These are phyloP conservation scores for Onygenales sp. DNA, from an alignment of 2,329 filamentous ascomycete genomes.

Conservation along the genomic window DNA sequence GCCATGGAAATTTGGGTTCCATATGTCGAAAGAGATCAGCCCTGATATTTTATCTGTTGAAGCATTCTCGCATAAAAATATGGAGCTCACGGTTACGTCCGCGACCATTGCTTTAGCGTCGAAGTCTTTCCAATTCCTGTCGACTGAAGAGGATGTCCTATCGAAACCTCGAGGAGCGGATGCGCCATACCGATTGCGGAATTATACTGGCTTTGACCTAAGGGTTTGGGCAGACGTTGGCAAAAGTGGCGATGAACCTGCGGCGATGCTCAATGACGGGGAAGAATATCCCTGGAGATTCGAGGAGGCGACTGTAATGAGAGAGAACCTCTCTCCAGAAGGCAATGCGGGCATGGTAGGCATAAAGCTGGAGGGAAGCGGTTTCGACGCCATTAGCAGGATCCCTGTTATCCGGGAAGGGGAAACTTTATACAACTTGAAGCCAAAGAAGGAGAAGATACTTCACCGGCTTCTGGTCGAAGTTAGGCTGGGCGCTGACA, in stretches of 20 bases:
- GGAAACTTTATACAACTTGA: conserved; percentile 79
- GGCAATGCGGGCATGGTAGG: conserved; percentile 69
- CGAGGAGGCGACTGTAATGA: conserved; percentile 91
- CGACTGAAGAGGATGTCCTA: conserved; percentile 78
- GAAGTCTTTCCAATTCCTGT: conserved; percentile 86
- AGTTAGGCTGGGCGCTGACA: conserved; percentile 80
- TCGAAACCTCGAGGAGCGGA: conserved; percentile 88
- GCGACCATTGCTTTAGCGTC: conserved; percentile 87
- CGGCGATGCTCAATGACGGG: conserved; percentile 72
- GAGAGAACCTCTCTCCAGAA: conserved; percentile 82
- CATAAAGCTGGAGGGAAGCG: conserved; percentile 80
- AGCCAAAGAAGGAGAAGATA: conserved; percentile 75
- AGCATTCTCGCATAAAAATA: conserved; percentile 74
- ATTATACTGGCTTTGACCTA: conserved; percentile 90
- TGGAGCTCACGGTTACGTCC: conserved; percentile 87
- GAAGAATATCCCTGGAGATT: conserved; percentile 93
- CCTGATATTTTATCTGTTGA: conserved; percentile 75
- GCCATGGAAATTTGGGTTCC: conserved; percentile 90
- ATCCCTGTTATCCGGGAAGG: conserved; percentile 91
- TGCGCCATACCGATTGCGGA: conserved; percentile 85
- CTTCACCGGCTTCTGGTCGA: conserved; percentile 88
- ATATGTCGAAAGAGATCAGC: conserved; percentile 67
- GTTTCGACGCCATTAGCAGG: conserved; percentile 81
- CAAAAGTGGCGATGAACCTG: conserved; percentile 56
- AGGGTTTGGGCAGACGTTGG: conserved; percentile 70